Base-by-base conservation (phyloP, 305 asterid genomes). In the Fraxinus greggii region DNA sequence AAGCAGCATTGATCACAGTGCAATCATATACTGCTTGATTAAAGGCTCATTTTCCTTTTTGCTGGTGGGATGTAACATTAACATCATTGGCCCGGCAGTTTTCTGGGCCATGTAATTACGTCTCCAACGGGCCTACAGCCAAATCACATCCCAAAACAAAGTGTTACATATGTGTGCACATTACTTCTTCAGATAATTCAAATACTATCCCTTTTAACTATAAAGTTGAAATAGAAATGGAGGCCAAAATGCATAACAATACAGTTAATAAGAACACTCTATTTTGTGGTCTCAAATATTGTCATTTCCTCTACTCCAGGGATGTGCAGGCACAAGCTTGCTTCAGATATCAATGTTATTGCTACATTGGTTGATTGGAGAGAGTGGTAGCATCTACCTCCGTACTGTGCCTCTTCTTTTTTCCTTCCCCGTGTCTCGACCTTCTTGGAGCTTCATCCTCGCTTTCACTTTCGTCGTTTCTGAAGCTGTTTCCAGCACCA, bases 371-470 rank as follows among this genome's bases (percentile, higher is more conserved):
- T 75, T 78, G 87, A 79, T 83, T 87, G 70, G 92, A 79, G 74
- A 70, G 80, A 35, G 78, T 84, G 51, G 87, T 38, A 24, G 85
- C 83, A 80, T 90, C 95, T 5, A 86, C 88, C 77, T 90, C 93
- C 75, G 76, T 74, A 84, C 91, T 86, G 23, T 88, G 92, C 86
- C 92, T 89, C 92, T 91, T 92, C 90, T 91, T 93, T 89, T 88
- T 92, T 74, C 97, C 97, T 79, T 94, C 97, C 40, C 97, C 97
- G 15, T 94, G 91, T 83, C 97, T 92, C 42, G 97, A 94, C 83
- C 98, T 89, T 88, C 98, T 93, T 3, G 98, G 98, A 21, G 98
- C 98, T 87, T 92, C 97, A 31, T 94, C 97, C 83, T 94, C 97
- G 26, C 98, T 94, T 45, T 90, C 97, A 73, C 97, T 94, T 77